Evolutionary conservation across 73 alveolate genomes (phyloP).

Genomic region (Tetrahymena thermophila): DNA sequence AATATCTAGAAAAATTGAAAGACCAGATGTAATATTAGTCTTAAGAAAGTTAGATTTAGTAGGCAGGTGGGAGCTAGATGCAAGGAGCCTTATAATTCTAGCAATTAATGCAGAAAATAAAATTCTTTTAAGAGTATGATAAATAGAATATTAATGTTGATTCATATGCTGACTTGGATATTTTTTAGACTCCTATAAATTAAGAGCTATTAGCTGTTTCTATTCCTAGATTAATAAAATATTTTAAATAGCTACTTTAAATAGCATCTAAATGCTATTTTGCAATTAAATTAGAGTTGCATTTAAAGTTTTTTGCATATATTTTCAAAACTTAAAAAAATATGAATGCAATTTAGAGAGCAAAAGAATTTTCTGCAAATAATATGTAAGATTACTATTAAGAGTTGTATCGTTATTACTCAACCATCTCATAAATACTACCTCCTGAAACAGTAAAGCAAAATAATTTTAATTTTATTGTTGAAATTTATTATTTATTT

Average conservation of each 20-base stretch:
- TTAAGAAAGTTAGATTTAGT: not conserved
- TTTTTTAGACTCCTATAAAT: not conserved
- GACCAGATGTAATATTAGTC: not conserved
- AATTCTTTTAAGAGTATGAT: not conserved
- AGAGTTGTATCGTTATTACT: not conserved
- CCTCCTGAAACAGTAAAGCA: not conserved
- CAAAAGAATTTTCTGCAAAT: not conserved
- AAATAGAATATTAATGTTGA: not conserved
- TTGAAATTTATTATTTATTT: not conserved
- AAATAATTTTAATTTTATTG: not conserved
- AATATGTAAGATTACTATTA: not conserved
- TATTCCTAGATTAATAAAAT: not conserved
- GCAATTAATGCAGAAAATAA: not conserved
- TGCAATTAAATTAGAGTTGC: not conserved
- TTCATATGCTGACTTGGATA: not conserved
- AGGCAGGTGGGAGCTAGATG: not conserved
- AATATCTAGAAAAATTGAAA: not conserved
- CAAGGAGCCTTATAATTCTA: not conserved
- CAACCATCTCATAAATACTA: not conserved
- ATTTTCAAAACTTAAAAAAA: not conserved
- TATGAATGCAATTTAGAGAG: not conserved
- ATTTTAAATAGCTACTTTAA: not conserved
- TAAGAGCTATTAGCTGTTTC: not conserved
- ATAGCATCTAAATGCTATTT: not conserved
- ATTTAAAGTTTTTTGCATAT: not conserved